Conservation (phyloP, 495 filamentous ascomycete genomes). For the Talaromyces nanjingensis region DNA sequence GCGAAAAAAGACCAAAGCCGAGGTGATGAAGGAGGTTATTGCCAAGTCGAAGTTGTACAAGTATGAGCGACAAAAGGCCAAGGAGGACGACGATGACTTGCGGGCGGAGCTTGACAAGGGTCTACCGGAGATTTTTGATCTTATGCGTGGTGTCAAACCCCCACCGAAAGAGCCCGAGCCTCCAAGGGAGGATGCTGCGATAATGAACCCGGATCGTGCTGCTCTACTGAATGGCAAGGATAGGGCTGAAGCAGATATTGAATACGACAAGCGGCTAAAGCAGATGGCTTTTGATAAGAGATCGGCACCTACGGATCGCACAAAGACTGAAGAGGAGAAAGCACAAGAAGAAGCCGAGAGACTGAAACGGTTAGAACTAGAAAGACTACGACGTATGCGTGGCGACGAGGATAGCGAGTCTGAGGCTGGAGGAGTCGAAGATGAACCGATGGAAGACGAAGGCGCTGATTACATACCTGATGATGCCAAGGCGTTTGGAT, state of each 20-base stretch:
- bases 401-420: conserved; percentile 34
- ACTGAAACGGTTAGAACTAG: conserved; percentile 72
- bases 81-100: conserved; percentile 93
- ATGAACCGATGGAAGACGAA: conserved; percentile 37
- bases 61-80: conserved; percentile 82
- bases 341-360: conserved; percentile 63
- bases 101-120: conserved; percentile 72
- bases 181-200: conserved; percentile 28
- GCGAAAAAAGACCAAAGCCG: conserved; percentile 84
- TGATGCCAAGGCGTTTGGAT: conserved; percentile 51
- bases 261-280: conserved; percentile 77
- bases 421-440: conserved; percentile 34
- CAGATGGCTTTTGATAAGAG: conserved; percentile 76
- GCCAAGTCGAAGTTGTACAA: conserved; percentile 95
- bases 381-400: conserved; percentile 48
- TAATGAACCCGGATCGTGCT: conserved; percentile 54
- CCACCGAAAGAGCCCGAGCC: conserved; percentile 33
- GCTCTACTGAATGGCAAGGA: conserved; percentile 55
- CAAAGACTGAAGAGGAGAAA: conserved; percentile 88
- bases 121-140: conserved; percentile 68
- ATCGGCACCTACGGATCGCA: conserved; percentile 75
- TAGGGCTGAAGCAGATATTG: conserved; percentile 59
- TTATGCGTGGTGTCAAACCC: conserved; percentile 49
- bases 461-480: conserved; percentile 38
- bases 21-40: conserved; percentile 96